phyloP scores from a whole-genome alignment of 768 basidiomycete genomes.

The Stropharia rugosoannulata region DNA sequence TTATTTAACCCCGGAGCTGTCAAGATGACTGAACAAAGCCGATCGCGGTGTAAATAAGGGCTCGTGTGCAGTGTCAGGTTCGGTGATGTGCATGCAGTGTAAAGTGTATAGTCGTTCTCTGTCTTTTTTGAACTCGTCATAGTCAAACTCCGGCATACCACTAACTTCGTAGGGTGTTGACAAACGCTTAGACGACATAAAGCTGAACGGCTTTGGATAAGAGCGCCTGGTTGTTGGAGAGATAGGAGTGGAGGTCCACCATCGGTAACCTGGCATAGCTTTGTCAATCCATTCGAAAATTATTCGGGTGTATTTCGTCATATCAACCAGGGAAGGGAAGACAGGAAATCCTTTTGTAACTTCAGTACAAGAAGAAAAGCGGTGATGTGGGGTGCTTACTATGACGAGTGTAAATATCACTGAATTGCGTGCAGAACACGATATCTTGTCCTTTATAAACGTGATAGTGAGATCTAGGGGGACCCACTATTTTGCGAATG shows the following conservation, averaged over 20 bases:
- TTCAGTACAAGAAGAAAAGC: too few relatives aligned
- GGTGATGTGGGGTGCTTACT: too few relatives aligned
- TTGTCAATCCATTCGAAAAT: not conserved
- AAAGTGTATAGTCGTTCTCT: not conserved
- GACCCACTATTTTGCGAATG: not conserved
- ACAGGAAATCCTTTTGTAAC: not conserved
- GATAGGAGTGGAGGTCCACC: not conserved
- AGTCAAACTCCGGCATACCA: not conserved
- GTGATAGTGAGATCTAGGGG: not conserved
- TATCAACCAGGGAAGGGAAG: not conserved
- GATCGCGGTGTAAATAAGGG: not conserved
- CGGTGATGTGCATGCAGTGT: not conserved
- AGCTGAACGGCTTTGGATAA: too few relatives aligned
- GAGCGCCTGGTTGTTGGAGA: too few relatives aligned
- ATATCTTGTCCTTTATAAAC: not conserved
- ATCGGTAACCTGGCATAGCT: not conserved
- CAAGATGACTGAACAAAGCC: not conserved
- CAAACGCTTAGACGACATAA: too few relatives aligned
- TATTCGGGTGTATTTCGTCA: not conserved
- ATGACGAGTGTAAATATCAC: not conserved
- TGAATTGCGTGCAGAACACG: not conserved
- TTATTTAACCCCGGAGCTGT: slow-evolving; percentile 3
- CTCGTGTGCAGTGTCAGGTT: not conserved
- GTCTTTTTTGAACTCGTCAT: not conserved
- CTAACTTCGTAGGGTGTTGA: not conserved